Evolutionary conservation across 257 asterid genomes (phyloP).

Genomic region (Paraleonurus japonicus): DNA sequence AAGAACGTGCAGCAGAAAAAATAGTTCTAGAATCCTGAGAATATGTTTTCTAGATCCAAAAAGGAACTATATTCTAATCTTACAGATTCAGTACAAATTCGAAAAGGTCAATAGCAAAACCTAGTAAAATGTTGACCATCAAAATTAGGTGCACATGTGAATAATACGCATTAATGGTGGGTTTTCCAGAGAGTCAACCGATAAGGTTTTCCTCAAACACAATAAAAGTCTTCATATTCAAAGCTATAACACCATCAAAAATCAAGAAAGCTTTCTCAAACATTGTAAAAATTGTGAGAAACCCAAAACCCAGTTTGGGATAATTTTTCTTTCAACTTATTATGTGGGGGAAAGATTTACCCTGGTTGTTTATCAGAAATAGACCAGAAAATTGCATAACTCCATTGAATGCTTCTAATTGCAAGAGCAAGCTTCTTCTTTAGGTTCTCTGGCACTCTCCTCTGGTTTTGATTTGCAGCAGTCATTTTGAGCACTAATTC

Average conservation of each 20-base stretch:
- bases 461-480: constrained; percentile 29
- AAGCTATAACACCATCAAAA: neutral
- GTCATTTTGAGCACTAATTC: constrained; percentile 42
- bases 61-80: constrained; percentile 2
- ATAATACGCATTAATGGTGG: constrained; percentile 14
- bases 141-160: constrained; percentile 22
- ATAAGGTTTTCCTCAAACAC: neutral
- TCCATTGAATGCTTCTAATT: constrained; percentile 76
- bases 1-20: constrained; percentile 4
- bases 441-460: constrained; percentile 39
- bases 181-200: neutral
- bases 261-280: neutral
- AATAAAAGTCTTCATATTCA: neutral
- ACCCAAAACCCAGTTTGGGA: neutral
- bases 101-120: neutral
- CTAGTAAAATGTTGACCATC: constrained; percentile 12
- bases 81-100: constrained; percentile 14
- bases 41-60: constrained; percentile 18
- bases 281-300: neutral
- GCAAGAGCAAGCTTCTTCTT: constrained; percentile 75
- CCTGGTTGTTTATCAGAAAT: constrained; percentile 57
- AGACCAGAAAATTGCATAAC: constrained; percentile 90
- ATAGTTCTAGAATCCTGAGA: constrained; percentile 3
- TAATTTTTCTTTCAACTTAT: neutral
- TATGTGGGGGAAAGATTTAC: constrained; percentile 35